Base-by-base conservation (phyloP, 768 basidiomycete species). In the button mushroom (Agaricus bisporus) region DNA sequence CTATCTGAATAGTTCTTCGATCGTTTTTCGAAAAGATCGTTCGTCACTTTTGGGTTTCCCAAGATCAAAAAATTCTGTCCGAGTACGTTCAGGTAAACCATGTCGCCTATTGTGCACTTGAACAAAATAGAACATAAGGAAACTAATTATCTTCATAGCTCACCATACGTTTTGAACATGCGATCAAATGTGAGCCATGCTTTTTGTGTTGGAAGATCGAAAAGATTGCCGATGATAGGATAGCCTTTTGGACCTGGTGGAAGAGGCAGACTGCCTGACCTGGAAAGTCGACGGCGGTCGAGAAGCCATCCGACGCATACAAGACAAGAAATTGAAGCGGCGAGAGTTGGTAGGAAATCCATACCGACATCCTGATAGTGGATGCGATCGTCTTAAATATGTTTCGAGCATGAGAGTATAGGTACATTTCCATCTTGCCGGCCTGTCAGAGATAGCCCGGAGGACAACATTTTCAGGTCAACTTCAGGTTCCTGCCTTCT, bases 141-240 rank as follows among this genome's bases (percentile, higher is more conserved):
- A 22, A 6, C 10, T 4, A 36, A 2, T 32, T 1, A 10, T 14
- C n/a, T 28, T 20, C 10, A 18, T 29, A 7, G 50, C 61, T 11
- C 32, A 64, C 64, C 58, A 56, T 64, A 60, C 46, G 46, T 52
- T 47, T 59, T 61, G 14, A 50, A 54, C 64, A 59, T 64, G 25
- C 56, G 26, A 22, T 59, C 51, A 42, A 58, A 65, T 5, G 51
- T 56, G 9, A 60, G 26, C 63, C 63, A 65, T 15, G 58, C 55
- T 35, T 60, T 59, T 12, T 58, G 57, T 20, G 44, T 48, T 4
- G 63, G 59, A n/a, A 61, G 43, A 11, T 64, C 54, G 28, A 60
- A 48, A 18, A 60, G 36, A 49, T 56, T 63, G 2, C 63, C 62
- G 11, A 64, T 48, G 4, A 63, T 15, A 1, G 63, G 60, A 37